These are phyloP conservation scores for Lomentospora prolificans DNA, from an alignment of 2,329 filamentous ascomycete species.

Conservation along the genomic window DNA sequence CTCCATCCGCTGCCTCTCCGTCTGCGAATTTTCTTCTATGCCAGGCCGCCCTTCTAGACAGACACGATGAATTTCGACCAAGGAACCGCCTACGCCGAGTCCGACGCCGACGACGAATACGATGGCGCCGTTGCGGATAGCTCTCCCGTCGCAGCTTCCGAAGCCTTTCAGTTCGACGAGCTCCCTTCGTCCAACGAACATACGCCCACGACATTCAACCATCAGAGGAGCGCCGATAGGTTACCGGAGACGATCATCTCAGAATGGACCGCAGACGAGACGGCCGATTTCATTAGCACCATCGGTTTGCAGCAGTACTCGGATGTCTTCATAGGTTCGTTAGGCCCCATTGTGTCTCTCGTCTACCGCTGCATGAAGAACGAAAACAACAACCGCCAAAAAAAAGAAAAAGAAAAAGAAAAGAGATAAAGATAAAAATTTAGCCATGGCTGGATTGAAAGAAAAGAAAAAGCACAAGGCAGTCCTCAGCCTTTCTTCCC, in stretches of 20 bases:
- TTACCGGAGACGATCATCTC: conserved; percentile 67
- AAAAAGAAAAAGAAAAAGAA: neutral
- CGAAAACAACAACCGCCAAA: neutral
- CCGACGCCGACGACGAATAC: conserved; percentile 75
- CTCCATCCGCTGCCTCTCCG: neutral
- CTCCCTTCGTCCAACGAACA: conserved; percentile 60
- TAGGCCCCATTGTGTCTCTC: neutral
- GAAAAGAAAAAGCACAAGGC: neutral
- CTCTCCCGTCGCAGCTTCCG: conserved; percentile 60
- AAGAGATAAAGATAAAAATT: too few species aligned
- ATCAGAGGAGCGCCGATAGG: conserved; percentile 52
- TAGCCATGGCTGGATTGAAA: neutral
- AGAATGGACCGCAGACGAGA: conserved; percentile 78
- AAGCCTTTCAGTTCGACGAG: conserved; percentile 61
- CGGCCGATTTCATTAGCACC: conserved; percentile 75
- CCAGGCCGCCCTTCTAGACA: neutral
- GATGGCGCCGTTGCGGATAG: conserved; percentile 61
- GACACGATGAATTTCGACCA: conserved; percentile 49
- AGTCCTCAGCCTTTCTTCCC: neutral
- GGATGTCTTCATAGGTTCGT: conserved; percentile 71
- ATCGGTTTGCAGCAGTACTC: conserved; percentile 77
- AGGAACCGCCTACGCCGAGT: conserved; percentile 66
- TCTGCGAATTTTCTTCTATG: neutral
- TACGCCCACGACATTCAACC: conserved; percentile 69
- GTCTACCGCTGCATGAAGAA: neutral